Base-by-base conservation (phyloP, 306 rosid species). In the Malus orientalis region DNA sequence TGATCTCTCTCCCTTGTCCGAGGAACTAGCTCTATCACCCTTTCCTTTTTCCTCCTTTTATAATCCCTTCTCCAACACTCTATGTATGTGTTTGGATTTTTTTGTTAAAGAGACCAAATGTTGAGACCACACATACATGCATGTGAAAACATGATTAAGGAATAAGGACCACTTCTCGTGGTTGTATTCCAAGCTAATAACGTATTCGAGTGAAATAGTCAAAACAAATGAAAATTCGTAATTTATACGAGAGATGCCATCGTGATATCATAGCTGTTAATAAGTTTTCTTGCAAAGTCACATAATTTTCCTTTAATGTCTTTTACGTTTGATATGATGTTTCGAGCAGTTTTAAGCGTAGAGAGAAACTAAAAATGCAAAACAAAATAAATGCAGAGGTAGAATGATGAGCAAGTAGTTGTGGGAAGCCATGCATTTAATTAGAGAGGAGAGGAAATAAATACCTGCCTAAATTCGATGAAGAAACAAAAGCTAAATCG, bases 161-260 rank as follows among this genome's bases (percentile, higher is more conserved):
- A 30, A 12, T 58, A 23, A 74, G 86, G 86, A 79, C 81, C 81
- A 70, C 78, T 57, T 57, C 74, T 27, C 1, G 2, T 51, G 55
- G 2, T 7, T 51, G 6, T 51, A 51, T 51, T 51, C 3, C 18
- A 51, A 51, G 7, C 20, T 51, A 51, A 5, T 18, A 49, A 49
- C 0, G 3, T 16, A 15, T 2, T 51, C 20, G 3, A 18, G 20
- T 51, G 55, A 15, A 16, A 49, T 14, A 47, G 54, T 47, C 1
- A 47, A 16, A 51, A 51, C 8, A 5, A 0, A 2, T 51, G 8
- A 15, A 49, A 49, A 49, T 49, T 16, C 6, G 55, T 49, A 6
- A 49, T 49, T 49, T 18, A 49, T 4, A 15, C 0, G 20, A 49
- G 20, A 49, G 16, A 2, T 15, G 20, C 18, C 20, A 5, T 15